phyloP scores from a whole-genome alignment of 345 rosid genomes.

The Citrus mangshanensis region DNA sequence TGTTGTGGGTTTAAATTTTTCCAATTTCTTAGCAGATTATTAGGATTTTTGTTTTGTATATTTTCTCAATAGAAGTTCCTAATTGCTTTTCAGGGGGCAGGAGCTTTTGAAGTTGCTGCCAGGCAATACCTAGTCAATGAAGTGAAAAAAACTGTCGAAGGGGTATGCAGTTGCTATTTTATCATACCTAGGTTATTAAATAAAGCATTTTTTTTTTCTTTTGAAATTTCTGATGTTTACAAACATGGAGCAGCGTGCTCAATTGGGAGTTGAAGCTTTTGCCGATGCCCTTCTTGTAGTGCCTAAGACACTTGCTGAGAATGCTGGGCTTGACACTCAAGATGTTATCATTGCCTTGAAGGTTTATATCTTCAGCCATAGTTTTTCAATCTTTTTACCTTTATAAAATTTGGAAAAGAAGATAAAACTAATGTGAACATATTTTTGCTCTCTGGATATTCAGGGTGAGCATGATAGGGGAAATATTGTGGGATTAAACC shows the following conservation, averaged over 20 bases:
- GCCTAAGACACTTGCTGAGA: constrained; percentile 96
- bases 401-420: not conserved
- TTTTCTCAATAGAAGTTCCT: not conserved
- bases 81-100: constrained; percentile 68
- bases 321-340: constrained; percentile 94
- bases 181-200: not conserved
- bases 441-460: constrained; percentile 7
- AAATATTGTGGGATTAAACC: constrained; percentile 79
- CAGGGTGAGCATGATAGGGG: constrained; percentile 97
- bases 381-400: not conserved
- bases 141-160: constrained; percentile 88
- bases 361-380: constrained; percentile 33
- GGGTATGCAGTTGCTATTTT: constrained; percentile 46
- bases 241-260: constrained; percentile 72
- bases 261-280: constrained; percentile 95
- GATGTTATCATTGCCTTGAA: constrained; percentile 85
- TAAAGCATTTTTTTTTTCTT: not conserved
- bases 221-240: constrained; percentile 10
- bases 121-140: constrained; percentile 79
- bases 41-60: not conserved
- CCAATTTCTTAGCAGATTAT: not conserved
- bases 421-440: not conserved
- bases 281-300: constrained; percentile 96
- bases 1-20: not conserved
- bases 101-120: constrained; percentile 97